These are phyloP conservation scores for Solanum piurae DNA, from an alignment of 257 asterid genomes.

Conservation along the genomic window DNA sequence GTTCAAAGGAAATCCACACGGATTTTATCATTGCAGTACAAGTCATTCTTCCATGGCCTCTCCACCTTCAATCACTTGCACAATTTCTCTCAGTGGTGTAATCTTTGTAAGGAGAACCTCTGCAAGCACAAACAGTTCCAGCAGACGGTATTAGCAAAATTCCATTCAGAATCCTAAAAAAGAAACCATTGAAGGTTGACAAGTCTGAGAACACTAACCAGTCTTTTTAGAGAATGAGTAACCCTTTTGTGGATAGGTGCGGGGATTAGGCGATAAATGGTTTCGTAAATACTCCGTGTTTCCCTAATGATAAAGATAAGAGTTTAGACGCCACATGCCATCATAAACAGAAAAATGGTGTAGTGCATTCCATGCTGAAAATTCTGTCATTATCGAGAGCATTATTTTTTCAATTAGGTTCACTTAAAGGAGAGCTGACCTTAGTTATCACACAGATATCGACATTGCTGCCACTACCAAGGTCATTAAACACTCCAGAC, in stretches of 20 bases:
- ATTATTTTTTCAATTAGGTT: neutral
- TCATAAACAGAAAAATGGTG: neutral
- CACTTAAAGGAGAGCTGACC: slow-evolving; percentile 29
- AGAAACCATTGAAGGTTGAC: neutral
- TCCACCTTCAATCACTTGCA: slow-evolving; percentile 61
- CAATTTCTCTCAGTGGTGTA: slow-evolving; percentile 66
- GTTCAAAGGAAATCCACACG: neutral
- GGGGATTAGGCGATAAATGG: slow-evolving; percentile 67
- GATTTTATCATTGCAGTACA: neutral
- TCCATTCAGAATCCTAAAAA: neutral
- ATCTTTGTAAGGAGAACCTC: slow-evolving; percentile 79
- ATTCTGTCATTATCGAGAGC: neutral
- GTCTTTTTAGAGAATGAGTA: slow-evolving; percentile 69
- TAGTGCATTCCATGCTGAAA: neutral
- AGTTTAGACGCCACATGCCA: neutral
- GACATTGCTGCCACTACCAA: slow-evolving; percentile 98
- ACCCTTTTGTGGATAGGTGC: slow-evolving; percentile 71
- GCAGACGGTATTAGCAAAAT: neutral
- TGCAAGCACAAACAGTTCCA: slow-evolving; percentile 11
- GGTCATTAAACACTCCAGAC: slow-evolving; percentile 88
- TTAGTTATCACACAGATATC: slow-evolving; percentile 82
- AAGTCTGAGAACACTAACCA: slow-evolving; percentile 36
- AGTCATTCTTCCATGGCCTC: slow-evolving; percentile 62
- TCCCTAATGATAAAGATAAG: slow-evolving; percentile 34
- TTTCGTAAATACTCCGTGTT: slow-evolving; percentile 70